A percentile compares a stretch with the other conserved stretches of the same genome.
Conservation (phyloP, 805 yeast genomes). For the Kazachstania viticola region DNA sequence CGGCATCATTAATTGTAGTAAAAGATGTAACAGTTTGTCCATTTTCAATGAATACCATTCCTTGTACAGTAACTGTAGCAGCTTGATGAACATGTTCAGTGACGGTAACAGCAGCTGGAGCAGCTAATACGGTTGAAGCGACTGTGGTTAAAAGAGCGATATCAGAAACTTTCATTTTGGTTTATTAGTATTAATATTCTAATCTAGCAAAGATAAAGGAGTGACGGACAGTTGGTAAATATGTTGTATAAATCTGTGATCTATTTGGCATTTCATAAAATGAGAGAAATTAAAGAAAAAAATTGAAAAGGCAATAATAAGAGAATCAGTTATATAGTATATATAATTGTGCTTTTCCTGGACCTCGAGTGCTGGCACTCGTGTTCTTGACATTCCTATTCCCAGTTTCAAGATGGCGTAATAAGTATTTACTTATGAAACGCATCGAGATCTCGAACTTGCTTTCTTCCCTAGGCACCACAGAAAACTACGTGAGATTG, state of each 20-base stretch:
- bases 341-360: neutral
- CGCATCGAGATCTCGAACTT: too few species aligned
- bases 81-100: slow-evolving; percentile 20
- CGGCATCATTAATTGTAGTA: slow-evolving; percentile 5
- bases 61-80: slow-evolving; percentile 20
- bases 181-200: too few species aligned
- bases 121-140: slow-evolving; percentile 12
- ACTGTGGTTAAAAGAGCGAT: slow-evolving; percentile 12
- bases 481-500: too few species aligned
- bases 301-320: too few species aligned
- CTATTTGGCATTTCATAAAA: neutral
- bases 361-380: neutral
- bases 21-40: slow-evolving; percentile 18
- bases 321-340: neutral
- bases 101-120: slow-evolving; percentile 20
- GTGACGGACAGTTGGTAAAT: neutral
- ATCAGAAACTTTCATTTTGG: slow-evolving; percentile 16
- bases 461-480: too few species aligned
- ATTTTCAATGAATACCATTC: slow-evolving; percentile 16
- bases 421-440: too few species aligned
- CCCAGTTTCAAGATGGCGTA: too few species aligned
- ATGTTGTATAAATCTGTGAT: neutral
- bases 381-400: too few species aligned
- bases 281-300: too few species aligned
- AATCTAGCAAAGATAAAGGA: too few species aligned